Percentiles rank a stretch among this genome's conserved stretches.
Conservation (phyloP, 2,329 filamentous ascomycete genomes). For the Cordyceps militaris region DNA sequence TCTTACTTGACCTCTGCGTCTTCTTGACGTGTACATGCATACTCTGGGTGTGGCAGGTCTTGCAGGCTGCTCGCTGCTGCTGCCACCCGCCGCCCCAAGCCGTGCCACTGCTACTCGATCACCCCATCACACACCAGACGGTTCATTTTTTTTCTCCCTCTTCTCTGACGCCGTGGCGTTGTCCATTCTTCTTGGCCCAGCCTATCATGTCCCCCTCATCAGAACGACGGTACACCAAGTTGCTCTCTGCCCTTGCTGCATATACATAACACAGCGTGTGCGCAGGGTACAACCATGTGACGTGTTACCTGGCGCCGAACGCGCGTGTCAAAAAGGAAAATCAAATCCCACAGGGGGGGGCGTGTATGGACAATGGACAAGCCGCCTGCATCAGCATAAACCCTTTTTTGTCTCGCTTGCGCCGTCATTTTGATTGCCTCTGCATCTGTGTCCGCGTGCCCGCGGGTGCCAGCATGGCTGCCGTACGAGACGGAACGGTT, state of each 20-base stretch:
- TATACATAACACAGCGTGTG: neutral
- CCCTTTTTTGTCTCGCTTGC: too few species aligned
- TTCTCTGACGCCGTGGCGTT: neutral
- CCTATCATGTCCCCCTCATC: too few species aligned
- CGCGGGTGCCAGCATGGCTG: too few species aligned
- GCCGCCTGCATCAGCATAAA: too few species aligned
- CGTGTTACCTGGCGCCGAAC: conserved; percentile 7
- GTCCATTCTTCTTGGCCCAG: neutral
- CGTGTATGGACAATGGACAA: too few species aligned
- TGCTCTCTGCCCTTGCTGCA: too few species aligned
- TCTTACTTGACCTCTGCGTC: neutral
- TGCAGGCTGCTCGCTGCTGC: neutral
- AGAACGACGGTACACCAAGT: too few species aligned
- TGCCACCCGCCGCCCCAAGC: neutral
- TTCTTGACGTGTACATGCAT: conserved; percentile 2
- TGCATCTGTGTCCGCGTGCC: too few species aligned
- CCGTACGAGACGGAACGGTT: too few species aligned
- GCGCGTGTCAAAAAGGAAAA: neutral
- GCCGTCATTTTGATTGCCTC: too few species aligned
- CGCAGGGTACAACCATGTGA: conserved; percentile 4
- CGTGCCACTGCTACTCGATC: neutral
- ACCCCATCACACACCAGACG: neutral
- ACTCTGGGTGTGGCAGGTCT: neutral
- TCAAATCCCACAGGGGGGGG: too few species aligned
- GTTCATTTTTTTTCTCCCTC: neutral